Conservation (phyloP, 176 grass and related monocot genomes). For the Carex kokanica region DNA sequence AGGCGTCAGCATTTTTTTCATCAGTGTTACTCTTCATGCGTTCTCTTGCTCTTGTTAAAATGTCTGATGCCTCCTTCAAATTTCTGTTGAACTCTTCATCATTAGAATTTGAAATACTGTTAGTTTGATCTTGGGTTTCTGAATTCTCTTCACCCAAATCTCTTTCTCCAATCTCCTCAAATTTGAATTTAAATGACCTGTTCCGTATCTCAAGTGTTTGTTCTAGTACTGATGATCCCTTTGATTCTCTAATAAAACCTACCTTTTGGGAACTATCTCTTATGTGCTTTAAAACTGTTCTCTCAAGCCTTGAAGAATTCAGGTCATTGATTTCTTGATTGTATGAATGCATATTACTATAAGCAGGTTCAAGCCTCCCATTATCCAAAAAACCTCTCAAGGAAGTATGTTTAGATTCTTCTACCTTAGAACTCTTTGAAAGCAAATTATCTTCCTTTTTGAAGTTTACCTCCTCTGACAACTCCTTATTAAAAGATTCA, state of each 20-base stretch:
- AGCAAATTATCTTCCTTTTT: constrained; percentile 10
- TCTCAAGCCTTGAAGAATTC: constrained; percentile 42
- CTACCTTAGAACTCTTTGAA: constrained; percentile 1
- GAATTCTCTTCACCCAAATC: constrained; percentile 11
- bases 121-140: constrained; percentile 4
- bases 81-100: constrained; percentile 54
- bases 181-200: constrained; percentile 53
- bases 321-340: constrained; percentile 32
- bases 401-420: constrained; percentile 8
- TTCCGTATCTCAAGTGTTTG: constrained; percentile 58
- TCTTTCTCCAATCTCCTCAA: constrained; percentile 16
- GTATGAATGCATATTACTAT: constrained; percentile 39
- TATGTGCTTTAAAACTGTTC: constrained; percentile 57
- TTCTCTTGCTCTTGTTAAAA: constrained; percentile 53
- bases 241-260: constrained; percentile 34
- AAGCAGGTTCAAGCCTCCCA: not conserved
- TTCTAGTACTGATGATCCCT: constrained; percentile 58
- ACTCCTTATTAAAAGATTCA: constrained; percentile 10
- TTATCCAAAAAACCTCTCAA: not conserved
- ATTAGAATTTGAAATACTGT: constrained; percentile 23
- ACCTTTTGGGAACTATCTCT: constrained; percentile 11
- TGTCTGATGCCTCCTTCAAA: constrained; percentile 53
- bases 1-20: constrained; percentile 47
- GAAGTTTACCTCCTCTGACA: not conserved
- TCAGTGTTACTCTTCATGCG: constrained; percentile 50